Evolutionary conservation across 352 stramenopile genomes (phyloP).

Genomic region (Globisporangium megalacanthum): DNA sequence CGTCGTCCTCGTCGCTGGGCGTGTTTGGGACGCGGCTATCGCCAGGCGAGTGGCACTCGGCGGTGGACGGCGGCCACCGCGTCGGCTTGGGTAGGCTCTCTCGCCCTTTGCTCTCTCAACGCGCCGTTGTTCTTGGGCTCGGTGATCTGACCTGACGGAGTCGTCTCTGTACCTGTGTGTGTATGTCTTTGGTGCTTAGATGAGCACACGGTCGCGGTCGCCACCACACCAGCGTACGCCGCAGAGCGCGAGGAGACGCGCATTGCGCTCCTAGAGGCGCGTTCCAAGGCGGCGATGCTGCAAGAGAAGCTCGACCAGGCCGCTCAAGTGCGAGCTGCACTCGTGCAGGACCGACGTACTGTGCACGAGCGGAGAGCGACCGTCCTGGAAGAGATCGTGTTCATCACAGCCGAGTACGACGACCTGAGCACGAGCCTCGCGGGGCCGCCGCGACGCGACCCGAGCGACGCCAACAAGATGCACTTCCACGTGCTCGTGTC

Average conservation of each 20-base stretch:
- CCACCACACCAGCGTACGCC: slow-evolving; percentile 32
- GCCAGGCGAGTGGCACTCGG: slow-evolving; percentile 54
- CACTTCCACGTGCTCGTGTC: slow-evolving; percentile 57
- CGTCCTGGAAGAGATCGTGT: slow-evolving; percentile 40
- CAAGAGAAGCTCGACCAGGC: slow-evolving; percentile 52
- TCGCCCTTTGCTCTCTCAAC: neutral
- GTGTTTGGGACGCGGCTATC: slow-evolving; percentile 49
- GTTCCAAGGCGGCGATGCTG: slow-evolving; percentile 43
- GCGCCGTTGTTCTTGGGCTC: too few relatives aligned
- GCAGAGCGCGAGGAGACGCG: slow-evolving; percentile 46
- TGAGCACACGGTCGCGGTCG: slow-evolving; percentile 44
- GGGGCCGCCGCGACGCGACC: slow-evolving; percentile 57
- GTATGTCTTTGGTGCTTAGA: slow-evolving; percentile 16
- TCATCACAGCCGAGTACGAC: slow-evolving; percentile 41
- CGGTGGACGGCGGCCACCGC: slow-evolving; percentile 31
- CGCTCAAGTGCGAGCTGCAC: slow-evolving; percentile 27
- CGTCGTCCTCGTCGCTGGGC: slow-evolving; percentile 39
- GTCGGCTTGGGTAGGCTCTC: slow-evolving; percentile 43
- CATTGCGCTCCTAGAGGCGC: slow-evolving; percentile 40
- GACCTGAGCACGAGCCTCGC: slow-evolving; percentile 38
- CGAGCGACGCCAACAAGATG: slow-evolving; percentile 49
- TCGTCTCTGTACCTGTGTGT: neutral
- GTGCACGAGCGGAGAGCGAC: slow-evolving; percentile 46
- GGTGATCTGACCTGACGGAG: neutral
- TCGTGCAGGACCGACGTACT: slow-evolving; percentile 36